Conservation (phyloP, 1,284 basidiomycete species). For the Puccinia hordei region DNA sequence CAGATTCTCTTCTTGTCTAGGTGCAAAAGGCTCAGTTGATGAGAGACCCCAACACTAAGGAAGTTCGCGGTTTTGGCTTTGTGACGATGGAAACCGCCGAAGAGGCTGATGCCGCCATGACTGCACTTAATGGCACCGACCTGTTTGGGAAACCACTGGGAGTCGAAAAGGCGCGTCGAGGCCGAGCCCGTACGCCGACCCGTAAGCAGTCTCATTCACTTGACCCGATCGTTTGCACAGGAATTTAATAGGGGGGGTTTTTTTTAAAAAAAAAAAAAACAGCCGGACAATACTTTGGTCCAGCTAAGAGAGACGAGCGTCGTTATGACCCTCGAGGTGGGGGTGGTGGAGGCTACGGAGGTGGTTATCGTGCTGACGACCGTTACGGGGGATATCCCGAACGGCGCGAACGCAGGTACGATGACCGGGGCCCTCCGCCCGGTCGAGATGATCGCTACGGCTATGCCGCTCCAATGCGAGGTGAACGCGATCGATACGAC, state of each 20-base stretch:
- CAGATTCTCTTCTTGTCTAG: constrained; percentile 54
- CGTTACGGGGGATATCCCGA: constrained; percentile 21
- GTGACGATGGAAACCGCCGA: constrained; percentile 87
- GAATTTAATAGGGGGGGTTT: neutral
- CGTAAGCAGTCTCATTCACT: constrained; percentile 35
- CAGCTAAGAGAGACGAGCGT: constrained; percentile 65
- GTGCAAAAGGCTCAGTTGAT: constrained; percentile 80
- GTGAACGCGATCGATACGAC: constrained; percentile 35
- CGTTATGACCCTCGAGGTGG: constrained; percentile 70
- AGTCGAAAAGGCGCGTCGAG: constrained; percentile 74
- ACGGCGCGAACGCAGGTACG: constrained; percentile 36
- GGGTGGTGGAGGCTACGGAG: neutral
- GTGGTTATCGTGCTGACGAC: constrained; percentile 12
- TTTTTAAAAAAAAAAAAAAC: neutral
- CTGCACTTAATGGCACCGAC: constrained; percentile 77
- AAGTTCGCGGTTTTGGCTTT: constrained; percentile 96
- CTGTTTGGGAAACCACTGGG: constrained; percentile 80
- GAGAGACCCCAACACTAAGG: constrained; percentile 93
- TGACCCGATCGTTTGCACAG: too few species aligned
- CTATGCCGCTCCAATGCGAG: constrained; percentile 52
- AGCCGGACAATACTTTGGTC: constrained; percentile 54
- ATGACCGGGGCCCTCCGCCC: constrained; percentile 54
- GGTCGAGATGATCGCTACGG: constrained; percentile 52
- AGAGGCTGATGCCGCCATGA: constrained; percentile 86
- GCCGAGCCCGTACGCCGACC: constrained; percentile 38